Conservation (phyloP, 176 grass and related monocot genomes). For the Chloris gayana region DNA sequence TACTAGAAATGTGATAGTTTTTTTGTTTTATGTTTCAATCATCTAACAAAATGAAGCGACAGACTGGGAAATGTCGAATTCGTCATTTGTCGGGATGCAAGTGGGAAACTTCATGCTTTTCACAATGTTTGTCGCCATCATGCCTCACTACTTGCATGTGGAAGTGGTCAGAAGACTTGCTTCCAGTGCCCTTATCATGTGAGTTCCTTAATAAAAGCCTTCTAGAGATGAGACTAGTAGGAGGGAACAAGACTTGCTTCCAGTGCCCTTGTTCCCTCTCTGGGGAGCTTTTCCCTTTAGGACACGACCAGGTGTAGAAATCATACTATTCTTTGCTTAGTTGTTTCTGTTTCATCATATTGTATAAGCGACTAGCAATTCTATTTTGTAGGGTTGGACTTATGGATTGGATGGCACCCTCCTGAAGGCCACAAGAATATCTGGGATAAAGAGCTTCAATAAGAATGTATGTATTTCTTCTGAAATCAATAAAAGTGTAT, state of each 20-base stretch:
- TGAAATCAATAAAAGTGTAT: slow-evolving; percentile 61
- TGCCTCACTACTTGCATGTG: slow-evolving; percentile 79
- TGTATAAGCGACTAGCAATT: slow-evolving; percentile 4
- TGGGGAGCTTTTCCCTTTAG: background rate
- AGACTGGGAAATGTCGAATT: slow-evolving; percentile 90
- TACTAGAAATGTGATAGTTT: background rate
- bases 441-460: slow-evolving; percentile 88
- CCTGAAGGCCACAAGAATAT: slow-evolving; percentile 87
- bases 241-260: too few relatives aligned
- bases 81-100: slow-evolving; percentile 66
- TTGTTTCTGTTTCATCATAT: slow-evolving; percentile 18
- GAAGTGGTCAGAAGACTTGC: slow-evolving; percentile 86
- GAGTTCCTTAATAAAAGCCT: slow-evolving; percentile 50
- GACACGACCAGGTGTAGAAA: background rate
- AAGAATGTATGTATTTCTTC: slow-evolving; percentile 56
- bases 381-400: slow-evolving; percentile 79
- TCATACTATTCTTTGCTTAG: background rate
- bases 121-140: slow-evolving; percentile 96
- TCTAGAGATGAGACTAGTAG: slow-evolving; percentile 2
- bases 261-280: too few relatives aligned
- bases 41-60: slow-evolving; percentile 58
- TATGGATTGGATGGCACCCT: slow-evolving; percentile 93
- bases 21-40: slow-evolving; percentile 29
- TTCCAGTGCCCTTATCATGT: slow-evolving; percentile 95
- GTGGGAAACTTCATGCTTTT: slow-evolving; percentile 74